Conservation (phyloP, 2,329 filamentous ascomycete genomes). For the Neofusicoccum sp. region DNA sequence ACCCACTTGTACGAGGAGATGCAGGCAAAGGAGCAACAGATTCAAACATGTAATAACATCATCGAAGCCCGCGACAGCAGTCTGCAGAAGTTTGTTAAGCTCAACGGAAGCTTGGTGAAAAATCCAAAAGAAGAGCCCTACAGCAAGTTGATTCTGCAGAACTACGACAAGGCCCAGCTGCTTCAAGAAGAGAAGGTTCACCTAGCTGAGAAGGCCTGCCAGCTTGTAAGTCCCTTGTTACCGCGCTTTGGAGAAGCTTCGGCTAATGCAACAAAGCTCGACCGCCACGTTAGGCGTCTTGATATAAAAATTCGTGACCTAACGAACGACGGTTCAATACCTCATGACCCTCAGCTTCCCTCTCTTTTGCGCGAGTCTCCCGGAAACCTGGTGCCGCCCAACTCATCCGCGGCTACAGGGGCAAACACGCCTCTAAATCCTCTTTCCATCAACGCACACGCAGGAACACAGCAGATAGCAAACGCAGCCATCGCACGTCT, state of each 20-base stretch:
- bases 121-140: conserved; percentile 76
- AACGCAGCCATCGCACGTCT: conserved; percentile 52
- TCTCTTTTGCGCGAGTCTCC: conserved; percentile 56
- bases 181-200: conserved; percentile 75
- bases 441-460: conserved; percentile 58
- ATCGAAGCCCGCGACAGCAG: conserved; percentile 73
- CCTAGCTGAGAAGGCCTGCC: conserved; percentile 65
- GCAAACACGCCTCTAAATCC: conserved; percentile 56
- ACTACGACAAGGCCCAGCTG: conserved; percentile 68
- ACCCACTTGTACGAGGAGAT: conserved; percentile 84
- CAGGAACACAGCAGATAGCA: conserved; percentile 55
- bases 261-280: conserved; percentile 45
- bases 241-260: background rate
- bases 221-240: conserved; percentile 59
- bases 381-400: conserved; percentile 53
- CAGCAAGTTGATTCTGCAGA: conserved; percentile 66
- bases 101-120: conserved; percentile 70
- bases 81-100: conserved; percentile 80
- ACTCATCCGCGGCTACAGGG: conserved; percentile 47
- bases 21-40: conserved; percentile 73
- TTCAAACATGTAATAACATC: conserved; percentile 67
- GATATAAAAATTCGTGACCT: conserved; percentile 65
- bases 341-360: conserved; percentile 61
- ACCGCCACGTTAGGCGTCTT: conserved; percentile 65
- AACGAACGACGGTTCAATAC: conserved; percentile 60